Percentiles rank a stretch among this genome's conserved stretches.
Evolutionary conservation across 495 filamentous ascomycete species (phyloP).

Genomic region (Opeltia flavorubescens): DNA sequence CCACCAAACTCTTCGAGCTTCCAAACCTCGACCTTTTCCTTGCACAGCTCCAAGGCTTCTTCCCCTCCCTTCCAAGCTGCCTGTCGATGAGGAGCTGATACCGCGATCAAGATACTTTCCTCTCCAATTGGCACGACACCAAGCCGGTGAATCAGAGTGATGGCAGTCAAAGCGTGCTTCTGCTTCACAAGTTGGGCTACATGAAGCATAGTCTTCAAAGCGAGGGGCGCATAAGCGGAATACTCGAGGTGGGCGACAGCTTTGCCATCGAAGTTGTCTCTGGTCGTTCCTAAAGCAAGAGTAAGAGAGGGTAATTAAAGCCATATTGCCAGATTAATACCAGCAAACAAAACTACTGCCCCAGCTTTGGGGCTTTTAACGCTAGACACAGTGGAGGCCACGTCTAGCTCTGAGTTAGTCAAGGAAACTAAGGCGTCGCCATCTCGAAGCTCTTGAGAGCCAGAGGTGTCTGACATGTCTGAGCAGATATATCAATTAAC

Average conservation of each 20-base stretch:
- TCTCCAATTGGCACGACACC: constrained; percentile 76
- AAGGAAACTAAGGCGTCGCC: constrained; percentile 8
- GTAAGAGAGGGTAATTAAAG: constrained; percentile 7
- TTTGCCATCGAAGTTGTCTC: constrained; percentile 64
- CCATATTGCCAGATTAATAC: constrained; percentile 23
- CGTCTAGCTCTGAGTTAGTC: constrained; percentile 49
- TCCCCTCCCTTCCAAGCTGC: constrained; percentile 83
- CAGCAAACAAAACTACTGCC: constrained; percentile 78
- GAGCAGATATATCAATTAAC: no score
- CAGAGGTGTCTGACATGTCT: not conserved
- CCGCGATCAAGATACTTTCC: constrained; percentile 84
- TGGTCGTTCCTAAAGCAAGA: constrained; percentile 54
- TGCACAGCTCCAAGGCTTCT: constrained; percentile 77
- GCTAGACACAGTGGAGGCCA: constrained; percentile 42
- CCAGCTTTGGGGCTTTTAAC: constrained; percentile 72
- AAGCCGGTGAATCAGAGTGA: constrained; percentile 76
- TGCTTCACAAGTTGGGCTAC: constrained; percentile 47
- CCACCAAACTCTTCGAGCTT: constrained; percentile 82
- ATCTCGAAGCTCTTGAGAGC: not conserved
- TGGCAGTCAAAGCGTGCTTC: constrained; percentile 49
- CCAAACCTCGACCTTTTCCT: constrained; percentile 84
- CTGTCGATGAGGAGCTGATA: constrained; percentile 72
- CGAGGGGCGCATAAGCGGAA: constrained; percentile 63
- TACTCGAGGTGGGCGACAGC: constrained; percentile 69
- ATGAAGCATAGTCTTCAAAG: constrained; percentile 55